Evolutionary conservation across 2,329 filamentous ascomycete genomes (phyloP).

Genomic region (Sarocladium kiliense): DNA sequence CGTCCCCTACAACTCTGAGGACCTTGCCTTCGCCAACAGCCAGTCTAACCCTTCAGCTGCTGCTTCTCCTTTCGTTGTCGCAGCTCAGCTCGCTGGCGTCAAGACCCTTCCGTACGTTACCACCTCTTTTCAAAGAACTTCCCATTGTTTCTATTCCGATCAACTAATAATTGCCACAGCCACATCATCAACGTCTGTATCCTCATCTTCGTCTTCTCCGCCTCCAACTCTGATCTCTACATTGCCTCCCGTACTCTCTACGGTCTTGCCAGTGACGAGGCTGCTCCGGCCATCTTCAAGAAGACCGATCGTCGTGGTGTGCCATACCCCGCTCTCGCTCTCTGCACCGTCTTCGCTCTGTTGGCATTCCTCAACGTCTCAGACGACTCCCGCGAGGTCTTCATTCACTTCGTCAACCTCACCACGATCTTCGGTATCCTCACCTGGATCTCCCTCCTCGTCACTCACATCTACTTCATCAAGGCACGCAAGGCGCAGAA

Average conservation of each 20-base stretch:
- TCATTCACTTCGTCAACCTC: slow-evolving; percentile 63
- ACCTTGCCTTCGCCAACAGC: slow-evolving; percentile 55
- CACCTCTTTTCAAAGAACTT: neutral
- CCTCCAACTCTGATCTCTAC: slow-evolving; percentile 72
- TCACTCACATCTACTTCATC: slow-evolving; percentile 64
- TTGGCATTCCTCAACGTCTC: slow-evolving; percentile 65
- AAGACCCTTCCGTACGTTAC: slow-evolving; percentile 2
- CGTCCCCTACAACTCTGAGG: slow-evolving; percentile 62
- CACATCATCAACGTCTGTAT: slow-evolving; percentile 77
- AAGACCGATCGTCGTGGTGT: slow-evolving; percentile 62
- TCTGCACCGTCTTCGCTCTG: slow-evolving; percentile 57
- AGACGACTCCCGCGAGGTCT: slow-evolving; percentile 50
- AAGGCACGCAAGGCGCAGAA: slow-evolving; percentile 56
- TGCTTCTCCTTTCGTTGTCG: slow-evolving; percentile 68
- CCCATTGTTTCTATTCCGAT: neutral
- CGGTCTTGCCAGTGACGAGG: slow-evolving; percentile 68
- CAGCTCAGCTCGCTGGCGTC: slow-evolving; percentile 65
- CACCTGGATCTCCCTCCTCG: slow-evolving; percentile 63
- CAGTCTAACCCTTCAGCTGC: slow-evolving; percentile 67
- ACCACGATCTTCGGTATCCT: slow-evolving; percentile 62
- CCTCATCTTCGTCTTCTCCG: slow-evolving; percentile 65
- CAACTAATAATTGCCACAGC: neutral
- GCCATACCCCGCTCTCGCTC: slow-evolving; percentile 51
- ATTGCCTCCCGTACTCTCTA: slow-evolving; percentile 70
- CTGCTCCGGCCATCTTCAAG: slow-evolving; percentile 65